phyloP scores from a whole-genome alignment of 345 rosid species.

The Fremontodendron californicum region DNA sequence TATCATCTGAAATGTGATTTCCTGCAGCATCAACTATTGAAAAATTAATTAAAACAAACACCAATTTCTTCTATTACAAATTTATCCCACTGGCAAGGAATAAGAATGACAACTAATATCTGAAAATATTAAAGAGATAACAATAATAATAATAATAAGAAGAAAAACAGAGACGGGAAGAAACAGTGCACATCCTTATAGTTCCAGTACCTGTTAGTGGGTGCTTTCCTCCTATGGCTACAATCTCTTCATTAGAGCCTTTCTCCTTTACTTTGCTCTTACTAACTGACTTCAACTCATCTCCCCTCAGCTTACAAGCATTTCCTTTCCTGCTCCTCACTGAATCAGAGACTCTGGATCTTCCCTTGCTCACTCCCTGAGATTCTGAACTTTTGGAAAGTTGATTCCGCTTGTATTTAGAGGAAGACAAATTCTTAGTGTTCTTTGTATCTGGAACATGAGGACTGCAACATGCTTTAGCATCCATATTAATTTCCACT shows the following conservation, averaged over 20 bases:
- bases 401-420: conserved; percentile 28
- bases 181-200: conserved; percentile 6
- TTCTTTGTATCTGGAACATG: conserved; percentile 27
- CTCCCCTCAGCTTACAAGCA: conserved; percentile 32
- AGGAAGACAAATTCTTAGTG: conserved; percentile 24
- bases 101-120: neutral
- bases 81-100: neutral
- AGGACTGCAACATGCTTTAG: conserved; percentile 13
- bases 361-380: conserved; percentile 38
- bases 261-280: conserved; percentile 37
- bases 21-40: conserved; percentile 22
- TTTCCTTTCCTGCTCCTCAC: conserved; percentile 39
- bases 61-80: neutral
- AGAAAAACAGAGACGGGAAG: neutral
- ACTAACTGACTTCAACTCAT: conserved; percentile 29
- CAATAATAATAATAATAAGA: neutral
- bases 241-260: conserved; percentile 30
- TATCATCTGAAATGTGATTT: conserved; percentile 28
- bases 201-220: conserved; percentile 49
- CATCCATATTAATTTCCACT: conserved; percentile 21
- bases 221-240: conserved; percentile 22
- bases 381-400: conserved; percentile 42
- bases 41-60: neutral
- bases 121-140: neutral
- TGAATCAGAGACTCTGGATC: conserved; percentile 42